Conservation (phyloP, 2,329 filamentous ascomycete species). For the Parascedosporium putredinis region DNA sequence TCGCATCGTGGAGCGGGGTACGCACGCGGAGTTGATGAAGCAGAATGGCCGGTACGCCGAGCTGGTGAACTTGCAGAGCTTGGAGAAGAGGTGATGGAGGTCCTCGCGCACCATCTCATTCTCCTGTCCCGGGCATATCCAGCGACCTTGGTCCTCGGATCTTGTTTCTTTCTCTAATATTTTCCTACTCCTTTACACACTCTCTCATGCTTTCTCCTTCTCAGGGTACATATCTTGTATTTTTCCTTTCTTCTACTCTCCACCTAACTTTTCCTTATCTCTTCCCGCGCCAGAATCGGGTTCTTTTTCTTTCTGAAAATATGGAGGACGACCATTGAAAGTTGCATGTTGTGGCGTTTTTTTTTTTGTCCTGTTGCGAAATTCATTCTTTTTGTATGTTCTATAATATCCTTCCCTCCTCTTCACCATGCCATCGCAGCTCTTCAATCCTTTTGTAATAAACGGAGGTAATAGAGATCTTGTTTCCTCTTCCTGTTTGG, state of each 20-base stretch:
- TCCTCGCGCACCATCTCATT: not conserved
- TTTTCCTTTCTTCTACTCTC: too few relatives aligned
- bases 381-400: not conserved
- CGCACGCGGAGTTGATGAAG: conserved; percentile 62
- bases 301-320: too few relatives aligned
- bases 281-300: too few relatives aligned
- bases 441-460: too few relatives aligned
- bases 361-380: not conserved
- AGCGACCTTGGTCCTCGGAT: not conserved
- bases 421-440: not conserved
- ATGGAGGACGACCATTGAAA: not conserved
- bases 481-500: too few relatives aligned
- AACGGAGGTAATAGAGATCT: too few relatives aligned
- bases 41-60: conserved; percentile 65
- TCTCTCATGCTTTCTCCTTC: too few relatives aligned
- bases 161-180: conserved; percentile 2
- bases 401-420: not conserved
- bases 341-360: conserved; percentile 4
- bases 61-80: conserved; percentile 68
- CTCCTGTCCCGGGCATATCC: conserved; percentile 4
- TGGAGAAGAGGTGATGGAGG: conserved; percentile 29
- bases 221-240: too few relatives aligned
- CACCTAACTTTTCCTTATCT: too few relatives aligned
- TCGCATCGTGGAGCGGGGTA: conserved; percentile 73
- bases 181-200: too few relatives aligned